Conservation (phyloP, 768 basidiomycete species). For the Coprinopsis strossmayeri region DNA sequence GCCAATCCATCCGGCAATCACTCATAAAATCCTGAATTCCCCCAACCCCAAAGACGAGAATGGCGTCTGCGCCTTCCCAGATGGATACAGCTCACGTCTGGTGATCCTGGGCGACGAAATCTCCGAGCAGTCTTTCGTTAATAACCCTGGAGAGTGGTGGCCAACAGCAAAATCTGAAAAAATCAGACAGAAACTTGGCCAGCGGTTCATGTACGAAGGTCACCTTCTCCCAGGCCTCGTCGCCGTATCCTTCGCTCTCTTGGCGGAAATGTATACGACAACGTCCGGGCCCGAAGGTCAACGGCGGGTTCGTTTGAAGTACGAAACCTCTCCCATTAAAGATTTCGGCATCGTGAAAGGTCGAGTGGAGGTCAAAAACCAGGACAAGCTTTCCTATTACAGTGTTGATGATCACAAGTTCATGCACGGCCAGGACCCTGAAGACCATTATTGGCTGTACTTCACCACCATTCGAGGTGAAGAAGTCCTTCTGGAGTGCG, state of each 20-base stretch:
- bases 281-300: slow-evolving; percentile 13
- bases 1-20: slow-evolving; percentile 9
- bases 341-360: slow-evolving; percentile 41
- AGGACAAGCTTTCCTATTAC: slow-evolving; percentile 32
- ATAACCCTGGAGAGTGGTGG: slow-evolving; percentile 24
- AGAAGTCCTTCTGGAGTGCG: slow-evolving; percentile 32
- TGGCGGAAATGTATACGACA: slow-evolving; percentile 36
- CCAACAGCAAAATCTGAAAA: slow-evolving; percentile 20
- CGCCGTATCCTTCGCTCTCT: slow-evolving; percentile 25
- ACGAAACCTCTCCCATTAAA: slow-evolving; percentile 31
- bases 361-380: slow-evolving; percentile 22
- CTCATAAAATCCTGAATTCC: slow-evolving; percentile 11
- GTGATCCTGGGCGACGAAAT: slow-evolving; percentile 23
- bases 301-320: slow-evolving; percentile 27
- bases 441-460: slow-evolving; percentile 45
- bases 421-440: slow-evolving; percentile 32
- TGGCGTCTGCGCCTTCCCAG: slow-evolving; percentile 16
- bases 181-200: slow-evolving; percentile 22
- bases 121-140: neutral
- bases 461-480: slow-evolving; percentile 37
- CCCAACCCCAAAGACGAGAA: slow-evolving; percentile 9
- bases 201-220: slow-evolving; percentile 27
- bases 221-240: slow-evolving; percentile 26
- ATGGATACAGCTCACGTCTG: slow-evolving; percentile 20
- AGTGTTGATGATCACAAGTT: slow-evolving; percentile 19